Evolutionary conservation across 371 early-diverging fungal genomes (phyloP).

Genomic region (Mycotypha africana): DNA sequence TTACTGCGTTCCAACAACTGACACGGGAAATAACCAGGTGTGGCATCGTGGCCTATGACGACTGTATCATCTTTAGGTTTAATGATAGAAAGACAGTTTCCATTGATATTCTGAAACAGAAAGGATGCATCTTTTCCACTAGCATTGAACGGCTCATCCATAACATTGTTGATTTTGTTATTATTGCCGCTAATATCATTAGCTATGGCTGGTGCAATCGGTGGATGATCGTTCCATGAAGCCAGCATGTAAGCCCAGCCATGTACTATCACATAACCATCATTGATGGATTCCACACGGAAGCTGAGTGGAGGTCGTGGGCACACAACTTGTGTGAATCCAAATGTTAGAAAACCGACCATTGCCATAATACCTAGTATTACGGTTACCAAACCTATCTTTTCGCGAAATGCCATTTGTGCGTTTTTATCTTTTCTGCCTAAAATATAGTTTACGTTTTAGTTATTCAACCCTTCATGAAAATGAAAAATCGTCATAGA

Average conservation of each 20-base stretch:
- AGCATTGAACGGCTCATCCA: conserved; percentile 58
- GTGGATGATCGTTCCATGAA: conserved; percentile 53
- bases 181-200: conserved; percentile 21
- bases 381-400: conserved; percentile 71
- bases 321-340: conserved; percentile 58
- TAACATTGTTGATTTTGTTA: conserved; percentile 40
- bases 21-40: conserved; percentile 71
- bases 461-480: neutral
- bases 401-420: conserved; percentile 85
- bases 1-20: conserved; percentile 45
- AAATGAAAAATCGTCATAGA: neutral
- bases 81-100: conserved; percentile 53
- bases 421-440: conserved; percentile 49
- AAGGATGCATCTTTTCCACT: conserved; percentile 75
- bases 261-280: conserved; percentile 48
- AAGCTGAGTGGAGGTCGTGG: conserved; percentile 43
- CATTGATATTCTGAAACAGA: conserved; percentile 70
- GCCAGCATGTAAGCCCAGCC: conserved; percentile 58
- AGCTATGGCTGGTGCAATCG: no score
- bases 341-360: conserved; percentile 77
- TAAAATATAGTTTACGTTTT: conserved; percentile 12
- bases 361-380: conserved; percentile 64
- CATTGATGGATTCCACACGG: conserved; percentile 31
- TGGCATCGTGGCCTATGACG: conserved; percentile 23
- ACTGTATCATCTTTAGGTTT: conserved; percentile 22